Conservation (phyloP, 257 asterid genomes). For the Solanum chiquidenum region DNA sequence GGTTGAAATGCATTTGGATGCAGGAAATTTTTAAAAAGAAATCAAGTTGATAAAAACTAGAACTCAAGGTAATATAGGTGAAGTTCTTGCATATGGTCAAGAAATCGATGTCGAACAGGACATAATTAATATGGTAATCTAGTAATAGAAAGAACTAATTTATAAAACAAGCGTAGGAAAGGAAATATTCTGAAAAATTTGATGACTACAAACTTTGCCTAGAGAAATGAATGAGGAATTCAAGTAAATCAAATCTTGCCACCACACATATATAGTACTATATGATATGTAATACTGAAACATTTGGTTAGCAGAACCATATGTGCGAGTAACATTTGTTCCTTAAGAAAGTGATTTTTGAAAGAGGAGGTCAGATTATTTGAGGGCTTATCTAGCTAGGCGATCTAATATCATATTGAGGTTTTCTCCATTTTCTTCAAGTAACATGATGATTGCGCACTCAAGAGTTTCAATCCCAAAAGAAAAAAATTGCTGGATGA, state of each 20-base stretch:
- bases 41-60: background rate
- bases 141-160: background rate
- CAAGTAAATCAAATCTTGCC: background rate
- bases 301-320: background rate
- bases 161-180: background rate
- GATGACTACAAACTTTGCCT: background rate
- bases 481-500: background rate
- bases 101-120: background rate
- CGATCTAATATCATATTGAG: background rate
- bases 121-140: background rate
- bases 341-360: background rate
- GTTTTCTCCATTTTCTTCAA: background rate
- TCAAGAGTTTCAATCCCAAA: background rate
- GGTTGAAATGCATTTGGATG: background rate
- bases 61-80: background rate
- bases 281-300: background rate
- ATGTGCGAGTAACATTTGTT: background rate
- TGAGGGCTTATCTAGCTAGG: background rate
- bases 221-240: background rate
- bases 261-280: background rate
- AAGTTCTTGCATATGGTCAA: background rate
- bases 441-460: background rate
- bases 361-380: background rate
- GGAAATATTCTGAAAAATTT: background rate
- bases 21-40: background rate